Base-by-base conservation (phyloP, 805 yeast genomes). In the Metschnikowia picachoensis region DNA sequence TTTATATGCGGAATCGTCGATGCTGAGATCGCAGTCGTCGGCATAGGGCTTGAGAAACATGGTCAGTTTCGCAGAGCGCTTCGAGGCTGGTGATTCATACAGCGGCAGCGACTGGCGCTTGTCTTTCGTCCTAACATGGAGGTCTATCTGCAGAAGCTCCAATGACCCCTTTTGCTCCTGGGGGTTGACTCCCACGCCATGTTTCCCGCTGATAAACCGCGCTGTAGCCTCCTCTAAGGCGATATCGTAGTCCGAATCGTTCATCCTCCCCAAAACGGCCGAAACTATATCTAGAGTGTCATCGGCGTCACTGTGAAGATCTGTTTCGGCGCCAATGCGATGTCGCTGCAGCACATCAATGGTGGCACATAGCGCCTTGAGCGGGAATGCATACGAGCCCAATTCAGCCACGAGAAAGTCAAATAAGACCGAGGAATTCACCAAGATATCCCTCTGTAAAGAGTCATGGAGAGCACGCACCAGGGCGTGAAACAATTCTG, bases 391-490 rank as follows among this genome's bases (percentile, higher is more conserved):
- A 37, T 48, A 60, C 6, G 49, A 50, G 30, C 52, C 47, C 30
- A 67, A 40, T 35, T 64, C 64, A 15, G 61, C 60, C 5, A 68
- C 52, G 49, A 56, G 72, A 43, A 75, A 73, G 56, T 83, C 90
- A 56, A 77, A 74, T 29, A 80, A 61, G 5, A 78, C 62, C 0
- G 85, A 76, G 1, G 87, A 75, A 50, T 76, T 75, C 46, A 78
- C 73, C 17, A 83, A 60, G 6, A 83, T 69, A 32, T 82, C 82
- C 42, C 68, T 73, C 35, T 82, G 82, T 3, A 79, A 62, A 0
- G 72, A 60, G 20, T 77, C 79, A 30, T 70, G 73, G 31, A 83
- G 60, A 29, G 72, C 58, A 1, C 64, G 60, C 4, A 80, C 57
- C 38, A 70, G 62, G 2, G 64, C 57, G 13, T 76, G 72, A 46